These are phyloP conservation scores for Colletotrichum sp. DNA, from an alignment of 2,329 filamentous ascomycete genomes.

Conservation along the genomic window DNA sequence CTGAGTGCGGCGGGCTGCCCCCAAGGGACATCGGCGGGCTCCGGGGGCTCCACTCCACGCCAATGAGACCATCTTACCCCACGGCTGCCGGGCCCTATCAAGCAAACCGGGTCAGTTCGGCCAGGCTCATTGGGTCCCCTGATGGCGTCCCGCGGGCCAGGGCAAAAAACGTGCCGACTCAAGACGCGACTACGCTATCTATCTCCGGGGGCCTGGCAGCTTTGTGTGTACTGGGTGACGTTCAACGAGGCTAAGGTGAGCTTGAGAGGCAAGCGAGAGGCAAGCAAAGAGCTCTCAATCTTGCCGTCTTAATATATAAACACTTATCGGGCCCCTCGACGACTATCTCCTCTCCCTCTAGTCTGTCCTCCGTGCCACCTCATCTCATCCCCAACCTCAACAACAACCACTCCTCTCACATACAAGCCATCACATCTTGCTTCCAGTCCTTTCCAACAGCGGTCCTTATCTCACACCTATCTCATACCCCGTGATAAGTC, in stretches of 20 bases:
- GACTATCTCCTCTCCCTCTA: background rate
- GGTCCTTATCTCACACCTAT: background rate
- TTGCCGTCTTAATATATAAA: conserved; percentile 6
- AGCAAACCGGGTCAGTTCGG: conserved; percentile 19
- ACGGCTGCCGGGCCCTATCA: conserved; percentile 15
- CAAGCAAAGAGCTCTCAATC: conserved; percentile 4
- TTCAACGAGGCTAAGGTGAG: conserved; percentile 4
- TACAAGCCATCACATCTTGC: background rate
- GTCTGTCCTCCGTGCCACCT: background rate
- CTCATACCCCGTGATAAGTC: background rate
- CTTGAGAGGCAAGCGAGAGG: background rate
- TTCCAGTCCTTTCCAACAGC: background rate
- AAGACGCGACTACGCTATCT: conserved; percentile 16
- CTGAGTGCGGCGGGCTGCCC: conserved; percentile 17
- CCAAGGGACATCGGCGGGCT: conserved; percentile 34
- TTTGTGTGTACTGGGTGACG: background rate
- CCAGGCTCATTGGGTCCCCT: conserved; percentile 2
- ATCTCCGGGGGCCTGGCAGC: conserved; percentile 7
- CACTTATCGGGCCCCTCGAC: background rate
- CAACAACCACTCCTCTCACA: background rate
- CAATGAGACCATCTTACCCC: conserved; percentile 21
- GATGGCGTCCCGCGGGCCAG: background rate
- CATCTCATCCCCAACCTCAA: background rate
- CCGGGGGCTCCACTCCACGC: conserved; percentile 26
- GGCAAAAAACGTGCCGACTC: background rate